Conservation (phyloP, 768 basidiomycete genomes). For the Saitozyma podzolica region DNA sequence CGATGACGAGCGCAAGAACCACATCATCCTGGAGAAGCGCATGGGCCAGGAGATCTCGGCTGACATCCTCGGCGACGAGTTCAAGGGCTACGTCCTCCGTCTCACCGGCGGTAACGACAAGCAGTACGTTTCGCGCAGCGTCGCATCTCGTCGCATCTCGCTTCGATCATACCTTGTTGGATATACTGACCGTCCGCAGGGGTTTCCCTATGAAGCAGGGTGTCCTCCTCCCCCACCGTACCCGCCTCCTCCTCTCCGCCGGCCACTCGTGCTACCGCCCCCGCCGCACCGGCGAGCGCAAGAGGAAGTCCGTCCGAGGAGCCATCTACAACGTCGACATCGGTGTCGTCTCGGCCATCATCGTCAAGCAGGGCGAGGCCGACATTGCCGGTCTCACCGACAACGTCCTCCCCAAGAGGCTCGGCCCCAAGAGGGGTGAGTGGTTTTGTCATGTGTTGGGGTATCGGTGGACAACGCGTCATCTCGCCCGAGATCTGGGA, state of each 20-base stretch:
- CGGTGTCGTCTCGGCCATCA: slow-evolving; percentile 85
- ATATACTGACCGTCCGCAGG: slow-evolving; percentile 60
- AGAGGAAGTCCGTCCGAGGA: slow-evolving; percentile 93
- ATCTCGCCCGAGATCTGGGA: too few species aligned
- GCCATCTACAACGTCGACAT: slow-evolving; percentile 98
- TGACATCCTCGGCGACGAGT: slow-evolving; percentile 90
- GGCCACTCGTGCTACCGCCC: slow-evolving; percentile 92
- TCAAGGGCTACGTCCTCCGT: slow-evolving; percentile 92
- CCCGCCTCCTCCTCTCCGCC: slow-evolving; percentile 86
- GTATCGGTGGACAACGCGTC: slow-evolving; percentile 1
- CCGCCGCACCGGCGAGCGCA: slow-evolving; percentile 91
- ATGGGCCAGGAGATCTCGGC: slow-evolving; percentile 91
- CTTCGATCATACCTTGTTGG: too few species aligned
- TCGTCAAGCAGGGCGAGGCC: slow-evolving; percentile 92
- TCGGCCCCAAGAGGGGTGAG: slow-evolving; percentile 14
- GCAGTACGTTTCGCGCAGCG: slow-evolving; percentile 24
- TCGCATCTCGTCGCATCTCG: neutral
- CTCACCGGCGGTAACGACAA: slow-evolving; percentile 96
- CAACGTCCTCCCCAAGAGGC: slow-evolving; percentile 82
- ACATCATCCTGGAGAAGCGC: slow-evolving; percentile 95
- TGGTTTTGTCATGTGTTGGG: neutral
- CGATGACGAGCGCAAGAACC: slow-evolving; percentile 81
- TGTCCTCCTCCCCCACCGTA: slow-evolving; percentile 90
- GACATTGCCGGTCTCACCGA: slow-evolving; percentile 93
- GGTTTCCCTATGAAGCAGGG: slow-evolving; percentile 99